Evolutionary conservation across 164 flowering plant genomes (phyloP).

Genomic region (Nymphaea colorata): DNA sequence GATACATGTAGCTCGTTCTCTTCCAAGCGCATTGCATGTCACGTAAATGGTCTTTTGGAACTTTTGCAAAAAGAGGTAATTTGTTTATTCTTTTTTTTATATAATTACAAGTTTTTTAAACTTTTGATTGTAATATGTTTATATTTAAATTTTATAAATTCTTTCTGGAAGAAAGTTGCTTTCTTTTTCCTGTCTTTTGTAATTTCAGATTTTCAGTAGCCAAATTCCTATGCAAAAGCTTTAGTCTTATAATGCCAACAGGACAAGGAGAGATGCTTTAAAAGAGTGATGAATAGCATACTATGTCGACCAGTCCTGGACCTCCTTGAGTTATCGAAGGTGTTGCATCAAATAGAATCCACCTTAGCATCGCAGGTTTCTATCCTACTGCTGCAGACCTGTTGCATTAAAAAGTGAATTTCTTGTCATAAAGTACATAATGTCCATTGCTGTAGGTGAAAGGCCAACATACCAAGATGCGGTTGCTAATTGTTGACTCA

Average conservation of each 20-base stretch:
- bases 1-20: conserved; percentile 82
- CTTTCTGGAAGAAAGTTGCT: background rate
- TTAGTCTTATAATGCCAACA: conserved; percentile 6
- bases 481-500: conserved; percentile 60
- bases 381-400: conserved; percentile 3
- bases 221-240: background rate
- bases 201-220: background rate
- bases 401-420: conserved; percentile 1
- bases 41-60: conserved; percentile 16
- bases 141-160: background rate
- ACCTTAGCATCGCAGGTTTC: conserved; percentile 42
- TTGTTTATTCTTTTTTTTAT: background rate
- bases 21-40: conserved; percentile 40
- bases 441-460: conserved; percentile 17
- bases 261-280: conserved; percentile 23
- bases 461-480: conserved; percentile 17
- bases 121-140: background rate
- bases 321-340: conserved; percentile 49
- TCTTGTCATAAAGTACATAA: conserved; percentile 3
- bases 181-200: background rate
- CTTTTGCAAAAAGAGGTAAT: conserved; percentile 25
- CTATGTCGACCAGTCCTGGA: conserved; percentile 54
- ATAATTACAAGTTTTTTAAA: background rate
- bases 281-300: conserved; percentile 48
- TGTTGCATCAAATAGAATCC: conserved; percentile 40